Evolutionary conservation across 2,329 filamentous ascomycete genomes (phyloP), one percentile per base, ranked within the genome.

Genomic region (Dissoconium aciculare): DNA sequence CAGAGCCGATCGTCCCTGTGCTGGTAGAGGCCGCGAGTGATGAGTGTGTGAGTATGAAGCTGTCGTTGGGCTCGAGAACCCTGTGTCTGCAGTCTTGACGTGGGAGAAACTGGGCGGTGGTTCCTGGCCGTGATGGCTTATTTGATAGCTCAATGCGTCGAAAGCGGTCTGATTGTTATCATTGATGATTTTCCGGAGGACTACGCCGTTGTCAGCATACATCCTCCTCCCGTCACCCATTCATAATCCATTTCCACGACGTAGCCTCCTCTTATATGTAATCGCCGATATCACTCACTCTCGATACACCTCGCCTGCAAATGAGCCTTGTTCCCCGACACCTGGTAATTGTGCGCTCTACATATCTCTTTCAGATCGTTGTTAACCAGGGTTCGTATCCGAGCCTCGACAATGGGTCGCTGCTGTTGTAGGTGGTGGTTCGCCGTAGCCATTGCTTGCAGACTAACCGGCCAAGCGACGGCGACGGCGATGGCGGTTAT

Each of bases 321-420:
- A 25, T 79, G 70, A 17, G 74, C 71, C 63, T 98, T 98, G 47
- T 89, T 77, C 12, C 89, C 89, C 15, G 77, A 80, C 37, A 81
- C 78, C 42, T 71, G 69, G 19, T 92, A 63, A 27, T 74, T 69
- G 58, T 92, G 81, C 37, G 69, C 63, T 40, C 72, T 69, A 50
- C 87, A 79, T 42, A 95, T 76, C 31, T 66, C 66, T 46, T 83
- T 80, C 28, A 94, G 68, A 46, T 85, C 74, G 36, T 60, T 62
- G 49, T 73, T 74, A 32, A 72, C 60, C 31, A 75, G 55, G 5
- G 57, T 64, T 48, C 70, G 71, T 33, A 55, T 42, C 16, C 40
- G 40, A n/a, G 46, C 38, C 27, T 46, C 45, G 12, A 51, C 27
- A 9, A 29, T 36, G n/a, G 26, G 27, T 26, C 34, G 41, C 43